Evolutionary conservation across 805 yeast species (phyloP).

Genomic region (Saccharomycopsis olivae): DNA sequence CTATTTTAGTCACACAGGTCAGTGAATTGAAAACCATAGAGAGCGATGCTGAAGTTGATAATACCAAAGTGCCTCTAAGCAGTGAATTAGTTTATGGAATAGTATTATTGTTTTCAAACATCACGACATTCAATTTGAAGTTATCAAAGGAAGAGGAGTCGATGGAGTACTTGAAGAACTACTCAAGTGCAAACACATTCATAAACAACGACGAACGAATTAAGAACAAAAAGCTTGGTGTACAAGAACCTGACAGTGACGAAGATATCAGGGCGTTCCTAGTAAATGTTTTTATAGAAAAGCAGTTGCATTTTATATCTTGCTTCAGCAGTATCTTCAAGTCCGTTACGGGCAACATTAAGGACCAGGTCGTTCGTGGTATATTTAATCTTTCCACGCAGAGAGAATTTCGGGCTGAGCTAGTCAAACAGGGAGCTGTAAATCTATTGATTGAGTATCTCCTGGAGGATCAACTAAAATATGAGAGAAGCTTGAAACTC

Average conservation of each 20-base stretch:
- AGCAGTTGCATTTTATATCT: constrained; percentile 10
- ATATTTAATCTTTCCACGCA: constrained; percentile 27
- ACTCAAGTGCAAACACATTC: constrained; percentile 26
- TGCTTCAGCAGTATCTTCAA: constrained; percentile 15
- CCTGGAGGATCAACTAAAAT: constrained; percentile 23
- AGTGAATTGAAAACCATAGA: neutral
- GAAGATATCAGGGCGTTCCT: constrained; percentile 21
- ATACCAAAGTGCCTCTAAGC: neutral
- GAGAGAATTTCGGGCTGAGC: constrained; percentile 24
- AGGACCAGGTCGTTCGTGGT: constrained; percentile 26
- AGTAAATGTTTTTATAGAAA: constrained; percentile 14
- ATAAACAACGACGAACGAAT: constrained; percentile 17
- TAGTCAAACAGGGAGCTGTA: constrained; percentile 38
- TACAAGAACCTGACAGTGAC: constrained; percentile 11
- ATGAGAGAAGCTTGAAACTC: constrained; percentile 20
- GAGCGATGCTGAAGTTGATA: constrained; percentile 13
- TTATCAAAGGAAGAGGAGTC: constrained; percentile 26
- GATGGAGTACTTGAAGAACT: constrained; percentile 28
- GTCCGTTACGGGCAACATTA: constrained; percentile 20
- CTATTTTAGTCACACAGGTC: constrained; percentile 6
- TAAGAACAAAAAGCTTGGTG: constrained; percentile 7
- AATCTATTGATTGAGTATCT: constrained; percentile 31
- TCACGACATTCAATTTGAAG: constrained; percentile 27
- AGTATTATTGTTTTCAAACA: constrained; percentile 30
- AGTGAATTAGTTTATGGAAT: constrained; percentile 28